phyloP scores from a whole-genome alignment of 1,139 yeast species.

The Pichia sp. region DNA sequence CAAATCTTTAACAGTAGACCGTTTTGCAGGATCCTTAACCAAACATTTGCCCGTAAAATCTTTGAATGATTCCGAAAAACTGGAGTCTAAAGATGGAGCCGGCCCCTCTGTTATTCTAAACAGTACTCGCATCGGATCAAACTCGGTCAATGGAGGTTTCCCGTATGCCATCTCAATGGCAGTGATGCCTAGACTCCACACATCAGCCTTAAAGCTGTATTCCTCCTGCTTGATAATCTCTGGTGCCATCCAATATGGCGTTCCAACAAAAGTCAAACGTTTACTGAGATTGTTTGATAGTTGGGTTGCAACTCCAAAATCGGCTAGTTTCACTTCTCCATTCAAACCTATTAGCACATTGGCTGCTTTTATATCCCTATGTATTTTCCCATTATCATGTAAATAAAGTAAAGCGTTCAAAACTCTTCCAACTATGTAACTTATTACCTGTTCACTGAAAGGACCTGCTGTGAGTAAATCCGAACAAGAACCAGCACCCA shows the following conservation, averaged over 20 bases:
- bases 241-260: slow-evolving; percentile 99
- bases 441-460: slow-evolving; percentile 51
- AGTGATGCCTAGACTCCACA: slow-evolving; percentile 95
- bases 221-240: slow-evolving; percentile 88
- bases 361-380: slow-evolving; percentile 84
- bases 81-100: slow-evolving; percentile 48
- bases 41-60: slow-evolving; percentile 48
- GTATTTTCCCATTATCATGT: slow-evolving; percentile 76
- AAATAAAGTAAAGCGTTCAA: slow-evolving; percentile 67
- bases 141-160: slow-evolving; percentile 72
- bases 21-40: slow-evolving; percentile 40
- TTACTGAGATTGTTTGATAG: slow-evolving; percentile 71
- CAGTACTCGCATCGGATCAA: slow-evolving; percentile 79
- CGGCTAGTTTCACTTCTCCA: slow-evolving; percentile 89
- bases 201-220: slow-evolving; percentile 83
- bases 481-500: slow-evolving; percentile 79
- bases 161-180: slow-evolving; percentile 80
- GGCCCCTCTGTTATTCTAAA: slow-evolving; percentile 49
- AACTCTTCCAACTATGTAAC: slow-evolving; percentile 53
- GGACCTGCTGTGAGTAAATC: slow-evolving; percentile 66
- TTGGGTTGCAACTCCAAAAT: slow-evolving; percentile 93
- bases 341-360: slow-evolving; percentile 61
- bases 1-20: slow-evolving; percentile 41
- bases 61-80: slow-evolving; percentile 35
- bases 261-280: slow-evolving; percentile 90